Percentiles rank a stretch among this genome's conserved stretches.
Evolutionary conservation across 1,284 basidiomycete genomes (phyloP).

Genomic region (Ustilago cynodontis): DNA sequence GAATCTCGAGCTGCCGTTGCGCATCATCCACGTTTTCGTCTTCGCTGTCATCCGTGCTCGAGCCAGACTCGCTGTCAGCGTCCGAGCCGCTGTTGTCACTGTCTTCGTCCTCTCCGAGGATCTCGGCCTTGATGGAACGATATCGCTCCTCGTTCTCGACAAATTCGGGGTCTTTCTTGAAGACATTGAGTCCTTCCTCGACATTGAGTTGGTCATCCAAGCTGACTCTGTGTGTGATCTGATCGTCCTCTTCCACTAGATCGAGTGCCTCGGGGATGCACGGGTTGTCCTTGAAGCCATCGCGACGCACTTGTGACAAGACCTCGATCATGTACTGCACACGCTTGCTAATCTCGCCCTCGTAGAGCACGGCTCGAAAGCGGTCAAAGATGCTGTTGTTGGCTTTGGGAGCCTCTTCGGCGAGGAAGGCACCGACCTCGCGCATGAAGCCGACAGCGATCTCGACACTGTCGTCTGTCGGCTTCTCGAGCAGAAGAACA

Average conservation of each 20-base stretch:
- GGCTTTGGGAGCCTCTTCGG: slow-evolving; percentile 93
- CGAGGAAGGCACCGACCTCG: slow-evolving; percentile 94
- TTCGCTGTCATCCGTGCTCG: slow-evolving; percentile 73
- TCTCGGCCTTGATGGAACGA: slow-evolving; percentile 89
- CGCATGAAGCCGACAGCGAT: slow-evolving; percentile 97
- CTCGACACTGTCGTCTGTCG: slow-evolving; percentile 97
- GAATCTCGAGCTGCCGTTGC: slow-evolving; percentile 77
- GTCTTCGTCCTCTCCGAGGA: slow-evolving; percentile 77
- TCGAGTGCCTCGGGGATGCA: slow-evolving; percentile 92
- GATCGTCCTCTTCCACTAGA: slow-evolving; percentile 91
- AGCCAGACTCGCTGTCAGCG: slow-evolving; percentile 39
- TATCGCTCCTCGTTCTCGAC: slow-evolving; percentile 94
- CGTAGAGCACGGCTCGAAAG: slow-evolving; percentile 95
- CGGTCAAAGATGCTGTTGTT: slow-evolving; percentile 93
- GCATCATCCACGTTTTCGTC: slow-evolving; percentile 75
- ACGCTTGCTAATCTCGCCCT: slow-evolving; percentile 91
- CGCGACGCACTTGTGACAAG: slow-evolving; percentile 80
- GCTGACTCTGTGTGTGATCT: slow-evolving; percentile 91
- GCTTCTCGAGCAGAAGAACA: slow-evolving; percentile 90
- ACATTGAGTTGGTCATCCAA: slow-evolving; percentile 93
- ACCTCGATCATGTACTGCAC: slow-evolving; percentile 99
- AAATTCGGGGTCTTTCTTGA: slow-evolving; percentile 92
- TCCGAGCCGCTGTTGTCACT: slow-evolving; percentile 40
- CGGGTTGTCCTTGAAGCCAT: slow-evolving; percentile 98
- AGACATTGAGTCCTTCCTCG: slow-evolving; percentile 93